Base-by-base conservation (phyloP, 1,139 yeast species). In the Yamadazyma dushanensis region DNA sequence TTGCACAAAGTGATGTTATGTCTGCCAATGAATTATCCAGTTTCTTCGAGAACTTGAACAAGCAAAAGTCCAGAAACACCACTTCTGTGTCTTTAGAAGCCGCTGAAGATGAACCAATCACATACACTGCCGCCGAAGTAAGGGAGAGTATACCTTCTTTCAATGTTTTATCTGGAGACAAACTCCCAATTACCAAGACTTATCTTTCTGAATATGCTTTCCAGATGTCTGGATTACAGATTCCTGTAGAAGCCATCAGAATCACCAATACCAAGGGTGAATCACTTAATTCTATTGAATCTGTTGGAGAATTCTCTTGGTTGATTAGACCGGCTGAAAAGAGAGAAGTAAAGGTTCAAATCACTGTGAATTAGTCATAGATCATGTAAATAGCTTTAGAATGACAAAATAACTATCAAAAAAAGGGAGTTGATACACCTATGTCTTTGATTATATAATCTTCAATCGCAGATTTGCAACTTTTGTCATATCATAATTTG, bases 21-120 rank as follows among this genome's bases (percentile, higher is more conserved):
- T 63, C 74, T 1, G 53, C 66, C 38, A 62, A 62, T 32, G 73
- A 69, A 41, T 66, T 70, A 45, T 58, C 71, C 5, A 48, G 40
- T 34, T 59, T 70, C 42, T 68, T 70, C 45, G 54, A 54, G 30
- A 31, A 37, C 3, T 37, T 35, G 18, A 28, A 37, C 2, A 37
- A 36, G 16, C 16, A 40, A 16, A 39, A 31, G 5, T 30, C 23
- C 11, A 26, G 28, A 20, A 23, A 21, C 17, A 38, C 16, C 30
- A 21, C 10, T 11, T 13, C 35, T 11, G 16, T 33, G 3, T 26
- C 31, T 5, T 8, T n/a, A 10, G 45, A 38, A 18, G 29, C 31
- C 9, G 35, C 39, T 11, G 42, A 40, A 10, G 32, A 26, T 4
- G 39, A 13, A 3, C 8, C 7, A 8, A 16, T 53, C 15, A 27